Base-by-base conservation (phyloP, 1,139 yeast genomes). In the Candida sanyaensis region DNA sequence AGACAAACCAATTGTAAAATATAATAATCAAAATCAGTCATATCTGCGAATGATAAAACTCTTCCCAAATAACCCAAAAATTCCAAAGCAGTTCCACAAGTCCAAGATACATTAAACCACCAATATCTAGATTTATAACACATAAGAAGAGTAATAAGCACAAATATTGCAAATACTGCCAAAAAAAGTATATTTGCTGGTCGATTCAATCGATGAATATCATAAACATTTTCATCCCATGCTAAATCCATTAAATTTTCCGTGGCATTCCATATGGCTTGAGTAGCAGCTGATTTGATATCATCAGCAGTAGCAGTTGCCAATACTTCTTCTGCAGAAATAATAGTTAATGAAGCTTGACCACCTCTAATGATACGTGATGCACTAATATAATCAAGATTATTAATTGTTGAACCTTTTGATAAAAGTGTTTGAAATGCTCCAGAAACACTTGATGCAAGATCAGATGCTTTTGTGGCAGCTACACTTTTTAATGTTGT, bases 21-120 rank as follows among this genome's bases (percentile, higher is more conserved):
- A 62, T 76, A 90, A 41, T 71, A 71, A 51, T 77, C 63, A 42
- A 68, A 52, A 41, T 68, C 62, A 6, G 69, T 62, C 55, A 80
- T 67, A 51, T 70, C 68, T 44, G 73, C 66, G 44, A 80, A 65
- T n/a, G 82, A 66, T 37, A 71, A 55, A 2, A 69, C 63, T 53
- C 97, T 73, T 5, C 89, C 92, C 45, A 81, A 65, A 59, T 88
- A 91, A 2, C 97, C 97, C 9, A 80, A 64, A 44, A 85, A 72
- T 54, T 67, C 69, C 24, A 66, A 56, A 1, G 60, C 58, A 41
- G 54, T 63, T 6, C 71, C 71, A 50, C 66, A 61, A 46, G 64
- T 57, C 50, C 67, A 65, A 4, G 70, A 57, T 33, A 66, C 51
- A 50, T 68, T 66, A 47, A 59, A 68, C 67, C 69, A 68, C 48